Base-by-base conservation (phyloP, 2,329 filamentous ascomycete genomes). In the Diaporthe australafricana region DNA sequence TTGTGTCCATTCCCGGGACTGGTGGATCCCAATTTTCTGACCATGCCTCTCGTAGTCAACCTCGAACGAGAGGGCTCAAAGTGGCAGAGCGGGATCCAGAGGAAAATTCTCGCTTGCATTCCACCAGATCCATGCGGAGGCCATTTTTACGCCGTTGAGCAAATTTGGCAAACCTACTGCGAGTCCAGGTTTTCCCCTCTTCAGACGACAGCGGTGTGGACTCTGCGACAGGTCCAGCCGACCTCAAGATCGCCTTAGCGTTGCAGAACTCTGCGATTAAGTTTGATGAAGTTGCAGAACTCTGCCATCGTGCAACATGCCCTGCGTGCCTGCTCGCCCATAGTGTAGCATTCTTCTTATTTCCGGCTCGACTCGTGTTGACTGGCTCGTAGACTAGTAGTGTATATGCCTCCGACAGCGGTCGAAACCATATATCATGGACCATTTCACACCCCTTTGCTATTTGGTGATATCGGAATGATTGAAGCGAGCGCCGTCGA, bases 21-120 rank as follows among this genome's bases (percentile, higher is more conserved):
- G n/a, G 60, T 65, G 60, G 60, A 65, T 65, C 60, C 30, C 42
- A 65, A 65, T 48, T 50, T n/a, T 30, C 42, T 65, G n/a, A 25
- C 60, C 60, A 65, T 65, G 27, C 60, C 60, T 65, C 45, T 50
- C 60, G 27, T 30, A 30, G 30, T 22, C 30, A 42, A 20, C 60
- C 30, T 6, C 35, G 48, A 38, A 50, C 45, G 22, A 50, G 30
- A 65, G n/a, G 12, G 1, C 42, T 17, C 5, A 17, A 25, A 48
- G 27, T 17, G 14, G 42, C 5, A 47, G 30, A 32, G 30, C n/a
- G 8, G 27, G 38, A 30, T 17, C n/a, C 20, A 47, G 20, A 2
- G 9, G 5, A 38, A 22, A 62, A 32, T 62, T 17, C 25, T 32
- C 25, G 38, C 40, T 16, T 45, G 56, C 40, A 47, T 47, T 47